These are phyloP conservation scores for Microascus cirrosus DNA, from an alignment of 2,329 filamentous ascomycete species.

Conservation along the genomic window DNA sequence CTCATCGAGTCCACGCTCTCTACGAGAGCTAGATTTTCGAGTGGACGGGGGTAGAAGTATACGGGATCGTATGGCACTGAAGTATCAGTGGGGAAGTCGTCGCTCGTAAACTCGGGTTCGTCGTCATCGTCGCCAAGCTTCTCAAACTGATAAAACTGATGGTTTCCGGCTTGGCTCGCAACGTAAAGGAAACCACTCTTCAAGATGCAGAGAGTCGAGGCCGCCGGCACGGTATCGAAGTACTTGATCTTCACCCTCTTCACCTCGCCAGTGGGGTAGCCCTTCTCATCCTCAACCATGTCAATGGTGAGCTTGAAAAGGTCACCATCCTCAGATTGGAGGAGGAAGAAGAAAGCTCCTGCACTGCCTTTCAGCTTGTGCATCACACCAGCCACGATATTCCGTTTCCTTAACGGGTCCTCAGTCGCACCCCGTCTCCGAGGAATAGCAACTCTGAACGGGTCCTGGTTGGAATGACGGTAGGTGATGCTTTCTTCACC, in stretches of 20 bases:
- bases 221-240: conserved; percentile 89
- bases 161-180: conserved; percentile 84
- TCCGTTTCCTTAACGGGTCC: conserved; percentile 81
- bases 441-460: conserved; percentile 82
- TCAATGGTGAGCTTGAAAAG: conserved; percentile 94
- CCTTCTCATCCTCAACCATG: conserved; percentile 72
- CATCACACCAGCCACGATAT: conserved; percentile 86
- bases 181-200: conserved; percentile 94
- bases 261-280: conserved; percentile 71
- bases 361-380: conserved; percentile 77
- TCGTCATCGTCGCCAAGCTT: conserved; percentile 94
- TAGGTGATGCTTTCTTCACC: conserved; percentile 93
- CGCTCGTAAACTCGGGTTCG: conserved; percentile 75
- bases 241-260: conserved; percentile 86
- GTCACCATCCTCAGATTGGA: conserved; percentile 96
- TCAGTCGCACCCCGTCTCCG: conserved; percentile 79
- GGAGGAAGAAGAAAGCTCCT: conserved; percentile 90
- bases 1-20: conserved; percentile 84
- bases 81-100: conserved; percentile 55
- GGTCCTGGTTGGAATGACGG: conserved; percentile 87
- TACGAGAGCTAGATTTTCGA: conserved; percentile 74
- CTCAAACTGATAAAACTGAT: conserved; percentile 93
- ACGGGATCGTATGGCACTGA: conserved; percentile 41
- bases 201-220: conserved; percentile 78
- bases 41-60: conserved; percentile 71